Conservation (phyloP, 352 stramenopile genomes). For the Phytophthora sp. region DNA sequence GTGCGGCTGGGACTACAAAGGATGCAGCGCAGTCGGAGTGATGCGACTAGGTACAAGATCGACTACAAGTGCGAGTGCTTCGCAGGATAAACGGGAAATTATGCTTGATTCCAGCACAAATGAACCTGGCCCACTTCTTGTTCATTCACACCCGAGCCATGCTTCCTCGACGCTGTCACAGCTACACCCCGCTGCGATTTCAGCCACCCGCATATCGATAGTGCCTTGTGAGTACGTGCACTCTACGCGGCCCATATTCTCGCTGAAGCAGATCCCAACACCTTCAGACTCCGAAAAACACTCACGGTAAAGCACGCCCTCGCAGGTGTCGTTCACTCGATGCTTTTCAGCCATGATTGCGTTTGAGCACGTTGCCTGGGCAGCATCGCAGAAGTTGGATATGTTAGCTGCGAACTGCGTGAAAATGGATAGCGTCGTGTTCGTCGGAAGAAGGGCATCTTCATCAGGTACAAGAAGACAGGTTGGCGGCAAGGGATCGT, state of each 20-base stretch:
- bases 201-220: constrained; percentile 32
- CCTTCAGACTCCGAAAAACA: constrained; percentile 15
- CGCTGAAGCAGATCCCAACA: constrained; percentile 35
- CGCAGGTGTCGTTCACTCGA: constrained; percentile 15
- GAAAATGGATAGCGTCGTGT: constrained; percentile 11
- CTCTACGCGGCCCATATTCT: constrained; percentile 26
- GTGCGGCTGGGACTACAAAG: too few relatives aligned
- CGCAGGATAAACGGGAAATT: too few relatives aligned
- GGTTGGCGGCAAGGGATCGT: constrained; percentile 1
- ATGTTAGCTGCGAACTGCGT: constrained; percentile 15
- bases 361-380: constrained; percentile 17
- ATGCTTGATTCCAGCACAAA: too few relatives aligned
- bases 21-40: too few relatives aligned
- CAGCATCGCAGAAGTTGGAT: constrained; percentile 32
- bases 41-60: too few relatives aligned
- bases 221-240: constrained; percentile 18
- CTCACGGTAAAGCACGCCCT: constrained; percentile 29
- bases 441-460: constrained; percentile 4
- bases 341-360: background rate
- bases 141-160: constrained; percentile 36
- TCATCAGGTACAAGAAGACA: constrained; percentile 21
- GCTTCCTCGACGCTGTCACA: constrained; percentile 31
- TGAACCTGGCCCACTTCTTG: too few relatives aligned
- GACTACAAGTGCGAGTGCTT: too few relatives aligned
- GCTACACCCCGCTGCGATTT: constrained; percentile 18